A percentile compares a stretch with the other conserved stretches of the same genome.
Conservation (phyloP, 2,329 filamentous ascomycete species). For the Bipolaris victoriae region DNA sequence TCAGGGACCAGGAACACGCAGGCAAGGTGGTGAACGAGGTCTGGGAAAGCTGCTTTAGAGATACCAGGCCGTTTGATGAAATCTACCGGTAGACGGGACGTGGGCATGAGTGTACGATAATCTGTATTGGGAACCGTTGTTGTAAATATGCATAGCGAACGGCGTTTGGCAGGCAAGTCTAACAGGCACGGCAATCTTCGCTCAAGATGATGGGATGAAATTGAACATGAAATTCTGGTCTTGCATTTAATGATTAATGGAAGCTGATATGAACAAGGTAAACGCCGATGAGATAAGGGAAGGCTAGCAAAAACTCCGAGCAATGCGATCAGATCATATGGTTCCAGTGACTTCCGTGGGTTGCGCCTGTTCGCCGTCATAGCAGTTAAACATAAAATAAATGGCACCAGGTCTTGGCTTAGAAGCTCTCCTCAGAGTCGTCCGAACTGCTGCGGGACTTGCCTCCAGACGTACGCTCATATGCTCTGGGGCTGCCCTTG, state of each 20-base stretch:
- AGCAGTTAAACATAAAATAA: slow-evolving; percentile 23
- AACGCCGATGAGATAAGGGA: background rate
- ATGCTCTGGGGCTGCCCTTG: slow-evolving; percentile 52
- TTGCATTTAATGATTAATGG: slow-evolving; percentile 24
- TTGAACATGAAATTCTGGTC: slow-evolving; percentile 4
- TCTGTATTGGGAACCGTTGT: background rate
- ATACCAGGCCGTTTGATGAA: slow-evolving; percentile 95
- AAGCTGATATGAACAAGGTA: background rate
- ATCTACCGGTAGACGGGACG: slow-evolving; percentile 72
- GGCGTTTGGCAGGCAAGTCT: slow-evolving; percentile 4
- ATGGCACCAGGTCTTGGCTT: slow-evolving; percentile 10
- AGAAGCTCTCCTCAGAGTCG: slow-evolving; percentile 35
- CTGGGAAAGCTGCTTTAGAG: slow-evolving; percentile 96
- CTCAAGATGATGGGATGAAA: slow-evolving; percentile 10
- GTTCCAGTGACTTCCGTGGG: slow-evolving; percentile 13
- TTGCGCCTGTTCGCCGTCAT: slow-evolving; percentile 21
- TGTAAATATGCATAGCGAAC: slow-evolving; percentile 6
- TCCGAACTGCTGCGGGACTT: slow-evolving; percentile 36
- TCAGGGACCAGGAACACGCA: slow-evolving; percentile 86
- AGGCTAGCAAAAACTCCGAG: slow-evolving; percentile 9
- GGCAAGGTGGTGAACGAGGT: slow-evolving; percentile 91
- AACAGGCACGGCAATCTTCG: slow-evolving; percentile 16
- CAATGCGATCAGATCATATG: slow-evolving; percentile 11
- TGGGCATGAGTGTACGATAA: background rate
- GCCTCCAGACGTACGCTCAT: slow-evolving; percentile 37